Percentiles rank a stretch among this genome's conserved stretches.
These are phyloP conservation scores for Wickerhamomyces silvicola DNA, from an alignment of 805 yeast species.

Conservation along the genomic window DNA sequence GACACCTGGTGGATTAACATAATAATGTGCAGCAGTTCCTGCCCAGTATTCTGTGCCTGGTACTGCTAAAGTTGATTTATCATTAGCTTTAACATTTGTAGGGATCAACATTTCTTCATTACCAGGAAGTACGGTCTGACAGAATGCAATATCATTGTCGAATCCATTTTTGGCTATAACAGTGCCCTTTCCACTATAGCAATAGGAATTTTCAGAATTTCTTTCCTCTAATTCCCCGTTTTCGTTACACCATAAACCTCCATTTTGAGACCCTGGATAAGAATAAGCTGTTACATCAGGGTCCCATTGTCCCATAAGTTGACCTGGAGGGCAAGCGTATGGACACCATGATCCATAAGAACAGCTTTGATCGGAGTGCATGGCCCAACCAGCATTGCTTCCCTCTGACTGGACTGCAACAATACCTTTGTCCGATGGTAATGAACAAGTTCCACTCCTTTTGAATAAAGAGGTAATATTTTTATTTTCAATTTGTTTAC, in stretches of 20 bases:
- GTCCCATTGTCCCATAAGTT: conserved; percentile 87
- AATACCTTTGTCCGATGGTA: conserved; percentile 63
- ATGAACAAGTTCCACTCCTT: conserved; percentile 46
- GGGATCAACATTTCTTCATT: conserved; percentile 94
- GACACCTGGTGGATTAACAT: conserved; percentile 79
- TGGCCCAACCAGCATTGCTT: conserved; percentile 80
- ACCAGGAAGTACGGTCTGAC: conserved; percentile 92
- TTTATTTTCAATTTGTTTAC: conserved; percentile 23
- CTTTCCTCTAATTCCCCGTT: conserved; percentile 65
- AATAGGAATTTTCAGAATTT: conserved; percentile 49
- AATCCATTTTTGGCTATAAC: conserved; percentile 56
- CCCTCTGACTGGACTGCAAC: conserved; percentile 58
- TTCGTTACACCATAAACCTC: conserved; percentile 73
- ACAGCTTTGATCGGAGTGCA: conserved; percentile 69
- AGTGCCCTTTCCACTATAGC: conserved; percentile 74
- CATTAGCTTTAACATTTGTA: conserved; percentile 50
- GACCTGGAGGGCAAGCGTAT: conserved; percentile 87
- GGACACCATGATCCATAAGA: conserved; percentile 80
- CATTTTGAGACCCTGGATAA: conserved; percentile 74
- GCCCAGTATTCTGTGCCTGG: conserved; percentile 86
- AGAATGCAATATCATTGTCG: conserved; percentile 62
- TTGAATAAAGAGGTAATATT: conserved; percentile 20
- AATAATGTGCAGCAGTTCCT: conserved; percentile 79
- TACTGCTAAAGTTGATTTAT: conserved; percentile 59
- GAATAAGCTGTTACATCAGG: conserved; percentile 62